Evolutionary conservation across 768 basidiomycete species (phyloP).

Genomic region (Gautieria morchelliformis): DNA sequence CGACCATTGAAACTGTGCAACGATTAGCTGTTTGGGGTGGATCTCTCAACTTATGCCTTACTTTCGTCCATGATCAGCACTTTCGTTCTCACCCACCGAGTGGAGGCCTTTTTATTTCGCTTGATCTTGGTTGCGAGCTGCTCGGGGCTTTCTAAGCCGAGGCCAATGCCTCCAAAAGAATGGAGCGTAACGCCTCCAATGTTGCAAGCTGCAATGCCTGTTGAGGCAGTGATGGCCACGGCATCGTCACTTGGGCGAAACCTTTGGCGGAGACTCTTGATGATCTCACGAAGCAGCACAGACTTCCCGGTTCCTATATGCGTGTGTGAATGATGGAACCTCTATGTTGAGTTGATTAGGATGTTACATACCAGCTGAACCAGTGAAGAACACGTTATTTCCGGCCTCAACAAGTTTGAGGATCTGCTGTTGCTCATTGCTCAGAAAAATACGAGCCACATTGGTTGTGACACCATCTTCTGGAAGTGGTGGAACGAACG

Average conservation of each 20-base stretch:
- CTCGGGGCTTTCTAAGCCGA: slow-evolving; percentile 60
- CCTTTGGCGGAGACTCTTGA: slow-evolving; percentile 55
- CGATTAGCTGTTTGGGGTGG: background rate
- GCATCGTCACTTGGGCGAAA: slow-evolving; percentile 49
- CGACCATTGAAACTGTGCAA: slow-evolving; percentile 87
- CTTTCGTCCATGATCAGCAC: slow-evolving; percentile 82
- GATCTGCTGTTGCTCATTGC: slow-evolving; percentile 80
- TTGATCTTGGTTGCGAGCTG: slow-evolving; percentile 55
- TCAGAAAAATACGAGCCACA: slow-evolving; percentile 48
- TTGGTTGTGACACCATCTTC: slow-evolving; percentile 17
- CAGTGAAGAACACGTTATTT: slow-evolving; percentile 88
- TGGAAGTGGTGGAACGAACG: slow-evolving; percentile 22
- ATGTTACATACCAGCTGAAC: slow-evolving; percentile 73
- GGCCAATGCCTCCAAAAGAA: slow-evolving; percentile 89
- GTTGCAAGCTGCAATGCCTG: slow-evolving; percentile 94
- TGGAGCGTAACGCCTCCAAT: slow-evolving; percentile 95
- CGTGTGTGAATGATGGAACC: background rate
- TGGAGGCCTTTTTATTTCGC: slow-evolving; percentile 75
- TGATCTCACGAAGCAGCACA: slow-evolving; percentile 87
- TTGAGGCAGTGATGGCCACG: slow-evolving; percentile 90
- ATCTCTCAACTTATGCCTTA: slow-evolving; percentile 18
- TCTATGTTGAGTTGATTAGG: slow-evolving; percentile 11
- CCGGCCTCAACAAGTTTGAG: slow-evolving; percentile 65
- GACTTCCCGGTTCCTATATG: slow-evolving; percentile 88
- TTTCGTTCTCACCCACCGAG: slow-evolving; percentile 77